phyloP scores from a whole-genome alignment of 2,329 filamentous ascomycete genomes.

The Tothia fuscella region DNA sequence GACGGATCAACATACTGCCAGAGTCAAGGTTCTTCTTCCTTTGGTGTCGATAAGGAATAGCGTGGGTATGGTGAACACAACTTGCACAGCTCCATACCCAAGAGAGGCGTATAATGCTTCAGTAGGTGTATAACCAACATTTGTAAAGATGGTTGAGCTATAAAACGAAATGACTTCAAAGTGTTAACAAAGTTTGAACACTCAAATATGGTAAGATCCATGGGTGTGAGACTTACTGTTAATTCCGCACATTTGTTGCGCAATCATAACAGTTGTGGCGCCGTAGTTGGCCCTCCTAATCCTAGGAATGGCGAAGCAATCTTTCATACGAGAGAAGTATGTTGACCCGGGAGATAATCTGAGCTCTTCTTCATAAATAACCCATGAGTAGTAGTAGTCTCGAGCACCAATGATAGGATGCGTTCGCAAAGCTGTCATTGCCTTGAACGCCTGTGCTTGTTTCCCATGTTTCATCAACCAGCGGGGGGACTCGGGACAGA shows the following conservation, averaged over 20 bases:
- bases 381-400: constrained; percentile 38
- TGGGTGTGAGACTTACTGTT: constrained; percentile 1
- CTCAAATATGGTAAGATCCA: neutral
- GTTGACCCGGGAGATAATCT: constrained; percentile 20
- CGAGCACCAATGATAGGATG: constrained; percentile 42
- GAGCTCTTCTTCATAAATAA: constrained; percentile 18
- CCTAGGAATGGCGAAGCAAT: constrained; percentile 22
- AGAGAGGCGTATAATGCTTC: constrained; percentile 19
- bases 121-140: constrained; percentile 6
- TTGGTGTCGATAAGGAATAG: constrained; percentile 35
- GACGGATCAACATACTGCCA: constrained; percentile 35
- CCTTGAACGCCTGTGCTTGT: constrained; percentile 34
- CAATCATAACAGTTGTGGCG: constrained; percentile 25
- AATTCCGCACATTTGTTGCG: constrained; percentile 19
- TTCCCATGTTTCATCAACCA: constrained; percentile 38
- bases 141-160: constrained; percentile 19
- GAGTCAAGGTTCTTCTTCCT: constrained; percentile 30
- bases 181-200: neutral
- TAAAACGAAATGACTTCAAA: constrained; percentile 19
- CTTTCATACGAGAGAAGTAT: constrained; percentile 28
- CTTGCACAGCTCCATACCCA: constrained; percentile 34
- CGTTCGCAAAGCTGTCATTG: constrained; percentile 39
- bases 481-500: constrained; percentile 32
- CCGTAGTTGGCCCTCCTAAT: constrained; percentile 23
- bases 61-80: constrained; percentile 32